phyloP scores from a whole-genome alignment of 2,329 filamentous ascomycete genomes.

The Aspergillus sp. region DNA sequence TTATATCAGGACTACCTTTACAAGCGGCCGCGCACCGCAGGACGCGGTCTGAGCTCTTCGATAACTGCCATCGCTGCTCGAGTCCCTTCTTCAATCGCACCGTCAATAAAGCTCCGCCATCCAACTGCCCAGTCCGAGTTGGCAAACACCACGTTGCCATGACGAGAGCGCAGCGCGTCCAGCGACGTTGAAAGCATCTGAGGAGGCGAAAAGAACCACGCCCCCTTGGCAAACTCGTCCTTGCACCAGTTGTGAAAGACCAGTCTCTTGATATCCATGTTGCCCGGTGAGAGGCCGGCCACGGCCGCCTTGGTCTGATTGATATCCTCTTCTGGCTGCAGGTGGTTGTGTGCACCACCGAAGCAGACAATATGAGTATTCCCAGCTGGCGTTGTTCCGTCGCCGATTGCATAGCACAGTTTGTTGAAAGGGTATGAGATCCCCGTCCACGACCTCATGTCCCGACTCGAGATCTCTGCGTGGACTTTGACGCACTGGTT shows the following conservation, averaged over 20 bases:
- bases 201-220: conserved; percentile 44
- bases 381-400: conserved; percentile 46
- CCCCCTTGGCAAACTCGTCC: conserved; percentile 50
- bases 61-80: neutral
- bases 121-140: conserved; percentile 51
- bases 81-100: conserved; percentile 50
- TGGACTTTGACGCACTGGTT: neutral
- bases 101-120: conserved; percentile 54
- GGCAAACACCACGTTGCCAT: conserved; percentile 45
- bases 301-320: too few relatives aligned
- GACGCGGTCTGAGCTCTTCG: neutral
- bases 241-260: conserved; percentile 51
- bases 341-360: conserved; percentile 44
- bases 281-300: too few relatives aligned
- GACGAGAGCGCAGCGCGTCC: conserved; percentile 35
- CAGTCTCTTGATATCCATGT: conserved; percentile 24
- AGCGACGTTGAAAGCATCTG: conserved; percentile 41
- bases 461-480: conserved; percentile 23
- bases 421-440: conserved; percentile 46
- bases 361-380: conserved; percentile 53
- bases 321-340: conserved; percentile 25
- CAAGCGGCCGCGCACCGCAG: too few relatives aligned
- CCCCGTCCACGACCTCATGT: conserved; percentile 46
- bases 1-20: too few relatives aligned
- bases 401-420: conserved; percentile 46